Conservation (phyloP, 2,329 filamentous ascomycete species). For the Aureobasidium uvarum region DNA sequence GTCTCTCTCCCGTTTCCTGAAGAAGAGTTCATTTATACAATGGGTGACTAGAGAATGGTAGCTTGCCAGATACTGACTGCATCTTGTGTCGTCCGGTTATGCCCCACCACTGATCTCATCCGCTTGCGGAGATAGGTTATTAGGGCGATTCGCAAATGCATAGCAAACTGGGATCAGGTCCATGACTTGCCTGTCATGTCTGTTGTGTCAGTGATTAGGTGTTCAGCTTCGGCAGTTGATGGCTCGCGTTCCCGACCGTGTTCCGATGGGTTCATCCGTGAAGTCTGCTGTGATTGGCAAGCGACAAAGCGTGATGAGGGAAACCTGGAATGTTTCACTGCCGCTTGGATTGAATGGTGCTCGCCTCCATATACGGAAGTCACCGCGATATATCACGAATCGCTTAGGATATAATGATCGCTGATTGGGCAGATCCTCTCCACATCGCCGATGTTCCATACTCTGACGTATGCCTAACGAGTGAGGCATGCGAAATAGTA, state of each 20-base stretch:
- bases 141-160: no score
- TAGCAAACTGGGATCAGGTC: no score
- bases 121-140: no score
- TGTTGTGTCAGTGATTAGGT: no score
- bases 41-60: no score
- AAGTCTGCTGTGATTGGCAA: neutral
- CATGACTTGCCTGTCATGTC: no score
- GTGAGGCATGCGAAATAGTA: neutral
- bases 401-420: neutral
- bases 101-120: no score
- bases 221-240: neutral
- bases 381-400: neutral
- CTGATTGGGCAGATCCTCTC: conserved; percentile 3
- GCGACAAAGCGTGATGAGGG: neutral
- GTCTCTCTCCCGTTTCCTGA: no score
- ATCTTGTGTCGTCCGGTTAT: no score
- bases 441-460: conserved; percentile 2
- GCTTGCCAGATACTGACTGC: no score
- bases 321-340: neutral
- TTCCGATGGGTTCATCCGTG: neutral
- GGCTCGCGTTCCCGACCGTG: neutral
- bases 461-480: conserved; percentile 8
- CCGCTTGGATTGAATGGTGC: neutral
- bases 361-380: neutral
- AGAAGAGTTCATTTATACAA: no score